Base-by-base conservation (phyloP, 2,329 filamentous ascomycete species). In the Neofusicoccum sp. region DNA sequence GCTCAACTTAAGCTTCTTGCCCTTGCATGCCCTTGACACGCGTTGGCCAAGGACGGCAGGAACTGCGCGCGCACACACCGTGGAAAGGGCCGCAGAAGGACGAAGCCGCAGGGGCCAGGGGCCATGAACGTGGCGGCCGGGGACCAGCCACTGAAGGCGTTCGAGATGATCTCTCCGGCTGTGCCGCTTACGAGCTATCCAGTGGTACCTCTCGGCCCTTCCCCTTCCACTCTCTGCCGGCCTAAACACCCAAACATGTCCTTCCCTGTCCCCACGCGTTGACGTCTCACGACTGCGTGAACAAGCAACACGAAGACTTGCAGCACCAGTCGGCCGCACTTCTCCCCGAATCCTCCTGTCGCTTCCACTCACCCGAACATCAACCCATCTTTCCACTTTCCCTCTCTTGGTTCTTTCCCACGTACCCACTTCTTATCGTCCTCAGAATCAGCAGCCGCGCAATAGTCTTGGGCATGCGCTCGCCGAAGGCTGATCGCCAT, bases 71-170 rank as follows among this genome's bases (percentile, higher is more conserved):
- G 30, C 4, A 41, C 43, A 43, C 14, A 4, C 33, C 14, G 26
- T n/a, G 26, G 31, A 20, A 20, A 20, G 20, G 20, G 20, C 20
- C 20, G 20, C 20, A 20, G 20, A 31, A 20, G 9, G 33, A 30
- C 45, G 33, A 6, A 16, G 45, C 51, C 34, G 51, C 51, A 44
- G 38, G 51, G 51, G 51, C 51, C 36, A 56, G 49, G 36, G 38
- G 28, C 38, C 36, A 33, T 6, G 24, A 31, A 33, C 38, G 51
- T 43, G 51, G 36, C 43, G 20, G 51, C 51, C 28, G 14, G 20
- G 38, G 51, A 30, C 36, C 36, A 20, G 33, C 36, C 31, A 34
- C 24, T 40, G 5, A 9, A 7, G 16, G 34, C 49, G 20, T 20
- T 20, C 24, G 51, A 54, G 34, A 54, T 54, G n/a, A 24, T 43